Percentiles rank a stretch among this genome's conserved stretches.
Evolutionary conservation across 257 asterid species (phyloP).

Genomic region (Thymus quinquecostatus): DNA sequence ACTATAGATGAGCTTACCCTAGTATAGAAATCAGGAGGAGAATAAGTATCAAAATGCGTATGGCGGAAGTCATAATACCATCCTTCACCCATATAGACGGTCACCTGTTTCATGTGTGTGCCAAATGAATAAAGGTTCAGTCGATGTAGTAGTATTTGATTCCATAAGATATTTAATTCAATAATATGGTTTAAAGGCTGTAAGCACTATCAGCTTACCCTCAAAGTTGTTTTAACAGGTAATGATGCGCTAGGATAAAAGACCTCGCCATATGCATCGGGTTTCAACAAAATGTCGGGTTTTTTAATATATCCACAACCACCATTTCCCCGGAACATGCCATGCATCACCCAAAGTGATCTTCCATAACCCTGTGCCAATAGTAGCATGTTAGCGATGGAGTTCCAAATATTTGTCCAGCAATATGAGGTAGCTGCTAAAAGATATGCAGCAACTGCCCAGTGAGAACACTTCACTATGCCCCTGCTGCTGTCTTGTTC

Average conservation of each 20-base stretch:
- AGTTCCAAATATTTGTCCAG: slow-evolving; percentile 4
- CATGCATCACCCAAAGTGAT: slow-evolving; percentile 96
- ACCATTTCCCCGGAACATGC: slow-evolving; percentile 91
- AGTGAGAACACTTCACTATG: background rate
- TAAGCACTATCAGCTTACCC: slow-evolving; percentile 46
- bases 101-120: slow-evolving; percentile 55
- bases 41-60: slow-evolving; percentile 73
- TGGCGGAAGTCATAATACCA: slow-evolving; percentile 81
- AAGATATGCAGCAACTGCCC: background rate
- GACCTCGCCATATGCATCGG: slow-evolving; percentile 53
- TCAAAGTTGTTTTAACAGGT: slow-evolving; percentile 71
- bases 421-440: slow-evolving; percentile 19
- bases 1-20: slow-evolving; percentile 50
- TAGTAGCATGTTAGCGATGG: slow-evolving; percentile 9
- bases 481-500: background rate
- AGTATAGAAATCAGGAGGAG: slow-evolving; percentile 94
- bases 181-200: background rate
- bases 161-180: slow-evolving; percentile 8
- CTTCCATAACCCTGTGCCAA: slow-evolving; percentile 82
- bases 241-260: slow-evolving; percentile 60
- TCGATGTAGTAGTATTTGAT: slow-evolving; percentile 1
- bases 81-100: slow-evolving; percentile 91
- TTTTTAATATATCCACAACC: slow-evolving; percentile 91
- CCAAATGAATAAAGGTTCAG: slow-evolving; percentile 21
- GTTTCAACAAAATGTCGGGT: slow-evolving; percentile 66